Base-by-base conservation (phyloP, 768 basidiomycete species). In the Mycena albidolilacea region DNA sequence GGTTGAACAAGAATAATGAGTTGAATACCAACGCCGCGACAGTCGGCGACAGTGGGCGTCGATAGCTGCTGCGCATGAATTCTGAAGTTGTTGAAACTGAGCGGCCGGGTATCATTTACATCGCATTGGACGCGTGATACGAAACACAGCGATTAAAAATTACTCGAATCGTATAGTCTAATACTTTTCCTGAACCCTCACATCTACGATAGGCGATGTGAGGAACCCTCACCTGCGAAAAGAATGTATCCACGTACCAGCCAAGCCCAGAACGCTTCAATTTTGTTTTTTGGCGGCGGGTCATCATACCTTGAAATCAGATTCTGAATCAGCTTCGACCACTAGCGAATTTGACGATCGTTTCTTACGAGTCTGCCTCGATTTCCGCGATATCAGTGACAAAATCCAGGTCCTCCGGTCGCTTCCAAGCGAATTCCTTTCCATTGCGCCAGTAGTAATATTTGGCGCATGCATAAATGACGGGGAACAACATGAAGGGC, bases 21-120 rank as follows among this genome's bases (percentile, higher is more conserved):
- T n/a, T n/a, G n/a, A n/a, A n/a, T n/a, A 30, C 30, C 30, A 30
- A 30, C 30, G 30, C 30, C 30, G 3, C 90, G 15, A 91, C 85
- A 23, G n/a, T 98, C 98, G 65, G 30, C 98, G 89, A 82, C 99
- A 99, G 81, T 99, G 97, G 8, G 96, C 95, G 75, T 99, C 98
- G 63, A 99, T 90, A 7, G 99, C 98, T 30, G 97, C 98, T 12
- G 98, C 98, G 1, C 98, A 96, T 96, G 81, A 95, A 97, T 80
- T 99, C 99, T 17, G 94, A 94, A 21, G 98, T 97, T 98, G 74
- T 5, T 67, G 30, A 54, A 7, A 11, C 50, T 17, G 63, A 37
- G 65, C n/a, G n/a, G n/a, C n/a, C n/a, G n/a, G 9, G 62, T 59
- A 30, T 30, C 50, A 46, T 46, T 23, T n/a, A 66, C 7, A 21